These are phyloP conservation scores for Fusarium cyanostomum DNA, from an alignment of 2,329 filamentous ascomycete genomes.

Conservation along the genomic window DNA sequence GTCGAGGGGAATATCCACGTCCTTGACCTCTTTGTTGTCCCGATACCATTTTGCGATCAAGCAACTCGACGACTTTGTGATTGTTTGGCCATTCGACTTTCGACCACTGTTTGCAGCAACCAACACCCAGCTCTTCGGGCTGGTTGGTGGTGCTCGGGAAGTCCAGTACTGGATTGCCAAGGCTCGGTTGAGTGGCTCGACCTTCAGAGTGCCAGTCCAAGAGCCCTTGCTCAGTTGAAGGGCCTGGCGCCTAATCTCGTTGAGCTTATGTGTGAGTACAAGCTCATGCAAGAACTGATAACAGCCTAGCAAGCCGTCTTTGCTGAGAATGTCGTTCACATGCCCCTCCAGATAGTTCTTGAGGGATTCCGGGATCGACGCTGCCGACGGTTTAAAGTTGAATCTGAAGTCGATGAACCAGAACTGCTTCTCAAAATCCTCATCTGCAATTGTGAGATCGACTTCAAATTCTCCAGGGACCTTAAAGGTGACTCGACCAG, in stretches of 20 bases:
- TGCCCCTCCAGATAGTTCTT: slow-evolving; percentile 73
- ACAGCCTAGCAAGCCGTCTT: slow-evolving; percentile 79
- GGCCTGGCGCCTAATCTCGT: slow-evolving; percentile 81
- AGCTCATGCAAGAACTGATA: slow-evolving; percentile 90
- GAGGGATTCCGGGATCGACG: slow-evolving; percentile 68
- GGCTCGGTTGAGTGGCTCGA: slow-evolving; percentile 83
- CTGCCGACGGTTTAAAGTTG: slow-evolving; percentile 76
- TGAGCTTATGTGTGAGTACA: slow-evolving; percentile 89
- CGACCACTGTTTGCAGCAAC: slow-evolving; percentile 79
- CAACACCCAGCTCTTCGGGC: slow-evolving; percentile 89
- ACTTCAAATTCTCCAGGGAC: slow-evolving; percentile 90
- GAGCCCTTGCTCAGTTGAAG: slow-evolving; percentile 71
- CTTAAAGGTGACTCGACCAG: slow-evolving; percentile 89
- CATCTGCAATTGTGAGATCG: slow-evolving; percentile 88
- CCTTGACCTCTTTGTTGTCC: slow-evolving; percentile 77
- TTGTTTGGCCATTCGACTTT: slow-evolving; percentile 51
- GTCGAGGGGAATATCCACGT: slow-evolving; percentile 74
- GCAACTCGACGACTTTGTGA: slow-evolving; percentile 60
- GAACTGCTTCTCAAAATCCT: slow-evolving; percentile 84
- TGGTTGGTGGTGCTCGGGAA: slow-evolving; percentile 59
- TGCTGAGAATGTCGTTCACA: slow-evolving; percentile 75
- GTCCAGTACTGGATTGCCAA: slow-evolving; percentile 94
- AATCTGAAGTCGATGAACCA: slow-evolving; percentile 95
- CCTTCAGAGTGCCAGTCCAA: slow-evolving; percentile 81
- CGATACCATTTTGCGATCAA: slow-evolving; percentile 83